A percentile compares a stretch with the other conserved stretches of the same genome.
These are phyloP conservation scores for Fusarium incarnatum DNA, from an alignment of 2,329 filamentous ascomycete genomes.

Conservation along the genomic window DNA sequence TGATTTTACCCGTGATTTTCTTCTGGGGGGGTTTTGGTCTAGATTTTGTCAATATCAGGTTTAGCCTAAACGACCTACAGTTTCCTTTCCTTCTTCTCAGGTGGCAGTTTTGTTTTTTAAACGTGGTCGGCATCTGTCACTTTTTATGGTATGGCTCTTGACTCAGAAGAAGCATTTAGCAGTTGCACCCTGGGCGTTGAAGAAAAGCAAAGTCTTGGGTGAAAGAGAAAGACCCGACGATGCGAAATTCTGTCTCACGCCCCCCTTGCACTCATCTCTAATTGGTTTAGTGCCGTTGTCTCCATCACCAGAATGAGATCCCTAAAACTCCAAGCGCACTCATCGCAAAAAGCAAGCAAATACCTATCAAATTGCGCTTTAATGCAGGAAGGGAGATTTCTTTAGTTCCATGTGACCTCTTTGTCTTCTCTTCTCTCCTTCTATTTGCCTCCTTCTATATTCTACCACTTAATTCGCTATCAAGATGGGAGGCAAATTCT, in stretches of 20 bases:
- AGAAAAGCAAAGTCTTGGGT: background rate
- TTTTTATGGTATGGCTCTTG: slow-evolving; percentile 8
- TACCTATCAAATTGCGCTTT: background rate
- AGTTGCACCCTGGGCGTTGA: slow-evolving; percentile 4
- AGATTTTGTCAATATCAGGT: slow-evolving; percentile 29
- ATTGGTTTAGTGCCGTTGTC: slow-evolving; percentile 29
- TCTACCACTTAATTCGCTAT: background rate
- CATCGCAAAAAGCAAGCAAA: slow-evolving; percentile 35
- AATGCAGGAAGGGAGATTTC: background rate
- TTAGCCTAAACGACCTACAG: slow-evolving; percentile 31
- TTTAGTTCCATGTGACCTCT: slow-evolving; percentile 26
- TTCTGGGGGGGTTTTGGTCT: slow-evolving; percentile 2
- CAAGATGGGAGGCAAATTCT: background rate
- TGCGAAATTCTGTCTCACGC: slow-evolving; percentile 12
- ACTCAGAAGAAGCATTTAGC: slow-evolving; percentile 22
- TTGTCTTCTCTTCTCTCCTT: slow-evolving; percentile 2
- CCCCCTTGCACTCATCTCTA: background rate
- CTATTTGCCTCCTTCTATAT: background rate
- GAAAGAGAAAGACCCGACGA: background rate
- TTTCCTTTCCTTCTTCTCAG: background rate
- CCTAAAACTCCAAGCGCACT: slow-evolving; percentile 23
- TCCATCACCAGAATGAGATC: slow-evolving; percentile 12
- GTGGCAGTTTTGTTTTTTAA: background rate
- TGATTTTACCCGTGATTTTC: slow-evolving; percentile 5
- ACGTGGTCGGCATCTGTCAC: background rate